These are phyloP conservation scores for Litchi chinensis DNA, from an alignment of 345 rosid species.

Conservation along the genomic window DNA sequence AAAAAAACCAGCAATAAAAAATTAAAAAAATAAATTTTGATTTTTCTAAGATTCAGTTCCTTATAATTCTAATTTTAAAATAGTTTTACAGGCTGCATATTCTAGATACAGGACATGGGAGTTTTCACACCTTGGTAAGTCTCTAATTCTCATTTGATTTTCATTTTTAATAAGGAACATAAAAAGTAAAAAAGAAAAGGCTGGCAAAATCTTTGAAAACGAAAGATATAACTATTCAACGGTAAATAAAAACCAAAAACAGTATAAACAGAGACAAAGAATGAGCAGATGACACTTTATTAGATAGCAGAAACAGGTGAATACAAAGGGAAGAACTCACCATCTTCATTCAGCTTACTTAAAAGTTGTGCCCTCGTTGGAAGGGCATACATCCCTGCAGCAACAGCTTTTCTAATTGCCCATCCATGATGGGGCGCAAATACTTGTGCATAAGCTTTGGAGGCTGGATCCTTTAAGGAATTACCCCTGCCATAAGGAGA, in stretches of 20 bases:
- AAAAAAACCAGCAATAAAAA: not conserved
- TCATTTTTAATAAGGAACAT: not conserved
- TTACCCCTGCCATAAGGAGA: slow-evolving; percentile 58
- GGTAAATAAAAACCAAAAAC: not conserved
- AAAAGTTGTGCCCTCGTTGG: slow-evolving; percentile 83
- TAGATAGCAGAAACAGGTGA: slow-evolving; percentile 24
- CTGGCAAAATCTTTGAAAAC: not conserved
- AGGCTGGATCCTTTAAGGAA: slow-evolving; percentile 82
- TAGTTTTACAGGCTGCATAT: not conserved
- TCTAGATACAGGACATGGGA: not conserved
- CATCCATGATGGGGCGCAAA: slow-evolving; percentile 96
- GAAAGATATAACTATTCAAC: slow-evolving; percentile 1
- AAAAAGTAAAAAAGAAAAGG: not conserved
- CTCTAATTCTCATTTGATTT: not conserved
- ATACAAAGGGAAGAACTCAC: slow-evolving; percentile 44
- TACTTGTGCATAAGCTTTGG: slow-evolving; percentile 89
- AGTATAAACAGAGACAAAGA: not conserved
- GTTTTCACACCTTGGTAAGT: not conserved
- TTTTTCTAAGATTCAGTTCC: not conserved
- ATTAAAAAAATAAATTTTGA: not conserved
- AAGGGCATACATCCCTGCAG: slow-evolving; percentile 92
- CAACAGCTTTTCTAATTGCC: slow-evolving; percentile 90
- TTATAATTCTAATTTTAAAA: not conserved
- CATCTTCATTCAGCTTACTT: slow-evolving; percentile 80
- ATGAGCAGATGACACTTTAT: not conserved